Percentiles rank a stretch among this genome's conserved stretches.
phyloP scores from a whole-genome alignment of 371 early-diverging fungal genomes.

The Gilbertella persicaria region DNA sequence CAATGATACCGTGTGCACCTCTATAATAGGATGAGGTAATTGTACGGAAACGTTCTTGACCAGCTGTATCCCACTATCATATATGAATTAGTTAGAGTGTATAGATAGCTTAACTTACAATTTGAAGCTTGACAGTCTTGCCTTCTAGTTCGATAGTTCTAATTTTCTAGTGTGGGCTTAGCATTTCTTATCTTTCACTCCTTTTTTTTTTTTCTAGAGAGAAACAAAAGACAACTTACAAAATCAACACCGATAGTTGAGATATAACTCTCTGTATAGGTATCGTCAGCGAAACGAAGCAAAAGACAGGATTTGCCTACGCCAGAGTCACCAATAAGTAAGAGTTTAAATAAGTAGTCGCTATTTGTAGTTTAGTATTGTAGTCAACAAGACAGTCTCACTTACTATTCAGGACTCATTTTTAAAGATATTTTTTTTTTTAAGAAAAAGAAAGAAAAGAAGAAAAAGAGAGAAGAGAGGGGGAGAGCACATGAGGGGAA shows the following conservation, averaged over 20 bases:
- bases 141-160: slow-evolving; percentile 98
- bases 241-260: slow-evolving; percentile 99
- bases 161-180: slow-evolving; percentile 80
- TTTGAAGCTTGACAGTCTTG: slow-evolving; percentile 98
- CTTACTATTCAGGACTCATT: slow-evolving; percentile 49
- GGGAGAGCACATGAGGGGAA: too few species aligned
- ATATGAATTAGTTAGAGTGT: background rate
- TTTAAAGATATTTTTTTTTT: slow-evolving; percentile 9
- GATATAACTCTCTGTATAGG: slow-evolving; percentile 97
- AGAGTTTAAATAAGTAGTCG: slow-evolving; percentile 98
- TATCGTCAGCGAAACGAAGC: slow-evolving; percentile 98
- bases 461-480: slow-evolving; percentile 1
- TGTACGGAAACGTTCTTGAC: slow-evolving; percentile 99
- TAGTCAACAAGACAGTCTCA: too few species aligned
- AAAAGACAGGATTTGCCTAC: slow-evolving; percentile 99
- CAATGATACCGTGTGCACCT: slow-evolving; percentile 98
- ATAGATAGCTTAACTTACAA: slow-evolving; percentile 74
- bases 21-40: slow-evolving; percentile 99
- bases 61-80: slow-evolving; percentile 98
- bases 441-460: slow-evolving; percentile 2
- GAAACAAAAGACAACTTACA: too few species aligned
- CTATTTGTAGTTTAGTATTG: too few species aligned
- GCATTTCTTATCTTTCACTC: too few species aligned
- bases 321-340: slow-evolving; percentile 98
- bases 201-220: too few species aligned